These are phyloP conservation scores for Penicillium sp. DNA, from an alignment of 2,329 filamentous ascomycete species.

Conservation along the genomic window DNA sequence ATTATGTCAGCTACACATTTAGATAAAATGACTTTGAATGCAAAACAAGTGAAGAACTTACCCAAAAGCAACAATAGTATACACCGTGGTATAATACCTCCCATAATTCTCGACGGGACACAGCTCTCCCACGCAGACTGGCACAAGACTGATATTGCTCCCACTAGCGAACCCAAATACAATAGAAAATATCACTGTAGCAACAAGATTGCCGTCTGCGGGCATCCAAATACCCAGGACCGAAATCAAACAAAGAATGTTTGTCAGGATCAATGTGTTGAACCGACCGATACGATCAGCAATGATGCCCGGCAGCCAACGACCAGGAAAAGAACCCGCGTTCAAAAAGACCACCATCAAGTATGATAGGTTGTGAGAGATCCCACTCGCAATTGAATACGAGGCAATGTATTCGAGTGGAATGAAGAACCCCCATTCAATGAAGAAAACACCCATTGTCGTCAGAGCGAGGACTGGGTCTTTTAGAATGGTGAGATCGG, in stretches of 20 bases:
- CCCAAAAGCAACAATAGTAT: slow-evolving; percentile 31
- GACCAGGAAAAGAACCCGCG: slow-evolving; percentile 30
- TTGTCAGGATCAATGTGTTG: slow-evolving; percentile 29
- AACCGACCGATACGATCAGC: slow-evolving; percentile 35
- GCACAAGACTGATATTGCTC: slow-evolving; percentile 39
- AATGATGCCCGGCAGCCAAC: slow-evolving; percentile 31
- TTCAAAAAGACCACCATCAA: slow-evolving; percentile 34
- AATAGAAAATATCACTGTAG: slow-evolving; percentile 21
- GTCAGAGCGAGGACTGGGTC: slow-evolving; percentile 21
- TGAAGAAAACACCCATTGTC: slow-evolving; percentile 31
- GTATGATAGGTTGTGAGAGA: slow-evolving; percentile 28
- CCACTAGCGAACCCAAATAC: slow-evolving; percentile 40
- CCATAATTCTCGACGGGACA: slow-evolving; percentile 44
- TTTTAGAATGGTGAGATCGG: slow-evolving; percentile 14
- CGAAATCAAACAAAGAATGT: slow-evolving; percentile 24
- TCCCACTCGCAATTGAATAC: slow-evolving; percentile 28
- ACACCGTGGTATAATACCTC: slow-evolving; percentile 37
- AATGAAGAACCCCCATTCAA: slow-evolving; percentile 38
- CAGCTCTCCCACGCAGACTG: slow-evolving; percentile 48
- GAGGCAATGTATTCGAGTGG: slow-evolving; percentile 36
- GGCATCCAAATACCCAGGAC: slow-evolving; percentile 31
- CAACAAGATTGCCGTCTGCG: slow-evolving; percentile 16
- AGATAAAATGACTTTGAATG: neutral
- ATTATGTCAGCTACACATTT: slow-evolving; percentile 1
- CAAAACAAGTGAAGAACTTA: neutral